Conservation (phyloP, 176 grass and related monocot genomes). For the Phyllostachys edulis region DNA sequence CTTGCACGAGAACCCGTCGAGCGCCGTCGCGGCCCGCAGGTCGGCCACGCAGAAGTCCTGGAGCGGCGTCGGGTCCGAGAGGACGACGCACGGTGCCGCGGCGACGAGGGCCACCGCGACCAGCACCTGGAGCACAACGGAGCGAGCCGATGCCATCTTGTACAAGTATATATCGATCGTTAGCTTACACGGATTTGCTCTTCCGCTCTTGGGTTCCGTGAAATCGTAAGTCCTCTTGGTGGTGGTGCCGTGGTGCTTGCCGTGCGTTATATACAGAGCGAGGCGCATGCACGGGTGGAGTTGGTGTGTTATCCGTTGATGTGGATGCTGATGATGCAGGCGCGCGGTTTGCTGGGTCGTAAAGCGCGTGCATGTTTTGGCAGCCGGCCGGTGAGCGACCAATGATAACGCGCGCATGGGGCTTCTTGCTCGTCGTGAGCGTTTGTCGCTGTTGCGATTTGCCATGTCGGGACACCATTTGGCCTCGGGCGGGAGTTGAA, state of each 20-base stretch:
- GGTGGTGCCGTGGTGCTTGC: not conserved
- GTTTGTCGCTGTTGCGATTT: not conserved
- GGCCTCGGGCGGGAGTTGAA: not conserved
- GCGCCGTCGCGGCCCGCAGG: not conserved
- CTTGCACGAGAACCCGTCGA: conserved; percentile 67
- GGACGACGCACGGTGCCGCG: not conserved
- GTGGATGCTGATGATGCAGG: not conserved
- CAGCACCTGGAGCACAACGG: not conserved
- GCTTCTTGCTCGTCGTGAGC: not conserved
- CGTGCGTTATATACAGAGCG: not conserved
- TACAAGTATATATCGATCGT: not conserved
- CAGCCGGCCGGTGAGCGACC: not conserved
- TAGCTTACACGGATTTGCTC: not conserved
- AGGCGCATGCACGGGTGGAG: not conserved
- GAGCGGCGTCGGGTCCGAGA: conserved; percentile 38
- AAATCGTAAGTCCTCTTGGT: not conserved
- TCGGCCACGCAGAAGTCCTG: conserved; percentile 66
- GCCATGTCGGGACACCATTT: not conserved
- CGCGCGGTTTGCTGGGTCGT: conserved; percentile 6
- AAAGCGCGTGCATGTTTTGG: not conserved
- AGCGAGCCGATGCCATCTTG: conserved; percentile 2
- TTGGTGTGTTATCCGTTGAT: not conserved
- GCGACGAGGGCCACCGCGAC: not conserved
- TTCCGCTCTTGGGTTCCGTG: not conserved
- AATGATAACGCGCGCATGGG: not conserved